These are phyloP conservation scores for Aplosporella prunicola DNA, from an alignment of 2,329 filamentous ascomycete species.

Conservation along the genomic window DNA sequence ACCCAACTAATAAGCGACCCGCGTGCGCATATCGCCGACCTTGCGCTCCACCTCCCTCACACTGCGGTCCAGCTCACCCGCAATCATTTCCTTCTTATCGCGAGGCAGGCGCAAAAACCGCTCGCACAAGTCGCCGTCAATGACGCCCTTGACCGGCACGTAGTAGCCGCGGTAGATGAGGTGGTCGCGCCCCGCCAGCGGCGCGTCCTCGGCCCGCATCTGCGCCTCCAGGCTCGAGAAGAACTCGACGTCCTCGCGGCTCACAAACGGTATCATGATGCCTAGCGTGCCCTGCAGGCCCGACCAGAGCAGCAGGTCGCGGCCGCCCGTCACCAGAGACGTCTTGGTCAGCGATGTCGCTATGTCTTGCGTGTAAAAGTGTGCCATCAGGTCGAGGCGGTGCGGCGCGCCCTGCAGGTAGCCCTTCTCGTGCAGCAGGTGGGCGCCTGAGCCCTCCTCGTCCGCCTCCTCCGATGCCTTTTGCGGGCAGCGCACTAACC, in stretches of 20 bases:
- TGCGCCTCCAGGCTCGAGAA: slow-evolving; percentile 91
- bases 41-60: slow-evolving; percentile 92
- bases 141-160: slow-evolving; percentile 88
- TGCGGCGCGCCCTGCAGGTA: slow-evolving; percentile 88
- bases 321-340: slow-evolving; percentile 78
- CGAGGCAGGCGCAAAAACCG: slow-evolving; percentile 72
- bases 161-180: slow-evolving; percentile 95
- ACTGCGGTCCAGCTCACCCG: slow-evolving; percentile 81
- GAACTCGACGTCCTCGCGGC: slow-evolving; percentile 91
- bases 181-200: slow-evolving; percentile 85
- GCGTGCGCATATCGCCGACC: slow-evolving; percentile 44
- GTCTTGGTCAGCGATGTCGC: slow-evolving; percentile 86
- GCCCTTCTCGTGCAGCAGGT: slow-evolving; percentile 79
- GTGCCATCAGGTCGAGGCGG: slow-evolving; percentile 72
- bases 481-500: slow-evolving; percentile 77
- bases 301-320: slow-evolving; percentile 86
- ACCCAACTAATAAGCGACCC: slow-evolving; percentile 12
- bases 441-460: slow-evolving; percentile 80
- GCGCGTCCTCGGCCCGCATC: slow-evolving; percentile 71
- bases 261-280: slow-evolving; percentile 83
- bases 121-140: slow-evolving; percentile 95
- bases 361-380: slow-evolving; percentile 87
- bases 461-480: slow-evolving; percentile 85
- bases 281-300: slow-evolving; percentile 92
- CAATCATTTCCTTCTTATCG: slow-evolving; percentile 93